Conservation (phyloP, 106 monocot genomes). For the Dioscorea zingiberensis region DNA sequence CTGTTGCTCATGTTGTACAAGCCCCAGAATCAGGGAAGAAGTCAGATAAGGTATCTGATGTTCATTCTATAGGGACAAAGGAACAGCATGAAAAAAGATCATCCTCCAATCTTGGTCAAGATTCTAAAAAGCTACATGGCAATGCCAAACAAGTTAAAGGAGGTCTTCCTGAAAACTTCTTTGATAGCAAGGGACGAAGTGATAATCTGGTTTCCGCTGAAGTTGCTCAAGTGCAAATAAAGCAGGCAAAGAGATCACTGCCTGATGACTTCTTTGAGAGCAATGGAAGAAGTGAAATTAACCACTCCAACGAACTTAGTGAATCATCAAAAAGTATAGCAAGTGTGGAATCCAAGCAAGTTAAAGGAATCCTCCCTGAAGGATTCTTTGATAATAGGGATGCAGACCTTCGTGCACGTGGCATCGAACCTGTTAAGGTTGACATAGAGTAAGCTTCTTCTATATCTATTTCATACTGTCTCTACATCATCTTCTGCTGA, state of each 20-base stretch:
- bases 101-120: slow-evolving; percentile 8
- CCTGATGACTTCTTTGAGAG: slow-evolving; percentile 40
- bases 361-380: slow-evolving; percentile 72
- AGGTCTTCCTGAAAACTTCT: slow-evolving; percentile 24
- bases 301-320: slow-evolving; percentile 1
- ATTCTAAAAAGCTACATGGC: slow-evolving; percentile 11
- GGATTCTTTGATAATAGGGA: slow-evolving; percentile 98
- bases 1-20: not conserved
- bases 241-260: slow-evolving; percentile 26
- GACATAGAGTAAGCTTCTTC: slow-evolving; percentile 71
- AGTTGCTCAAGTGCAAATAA: slow-evolving; percentile 8
- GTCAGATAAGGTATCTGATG: slow-evolving; percentile 3
- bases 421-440: slow-evolving; percentile 84
- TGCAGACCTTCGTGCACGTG: slow-evolving; percentile 92
- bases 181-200: slow-evolving; percentile 15
- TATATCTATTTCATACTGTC: no score
- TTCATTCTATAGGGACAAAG: slow-evolving; percentile 1
- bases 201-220: slow-evolving; percentile 7
- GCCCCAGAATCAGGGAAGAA: slow-evolving; percentile 13
- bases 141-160: slow-evolving; percentile 21
- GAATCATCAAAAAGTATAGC: slow-evolving; percentile 14
- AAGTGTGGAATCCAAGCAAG: slow-evolving; percentile 23
- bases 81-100: slow-evolving; percentile 1
- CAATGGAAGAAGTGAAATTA: slow-evolving; percentile 9
- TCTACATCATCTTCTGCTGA: no score